Base-by-base conservation (phyloP, 345 rosid genomes). In the Xanthoceras sorbifolium region DNA sequence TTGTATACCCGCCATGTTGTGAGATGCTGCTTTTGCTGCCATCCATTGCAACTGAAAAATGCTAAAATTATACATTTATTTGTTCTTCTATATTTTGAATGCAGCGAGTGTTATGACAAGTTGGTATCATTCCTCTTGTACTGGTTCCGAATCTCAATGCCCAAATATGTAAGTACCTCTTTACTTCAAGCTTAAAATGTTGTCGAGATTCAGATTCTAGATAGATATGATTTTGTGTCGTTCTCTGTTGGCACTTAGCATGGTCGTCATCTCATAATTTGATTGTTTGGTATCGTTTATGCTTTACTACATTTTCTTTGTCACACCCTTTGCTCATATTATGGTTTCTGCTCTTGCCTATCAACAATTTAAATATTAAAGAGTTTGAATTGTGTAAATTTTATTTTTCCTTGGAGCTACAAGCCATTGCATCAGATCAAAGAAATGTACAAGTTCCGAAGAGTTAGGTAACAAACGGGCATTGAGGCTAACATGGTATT, bases 91-190 rank as follows among this genome's bases (percentile, higher is more conserved):
- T 77, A 22, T 70, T 66, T 60, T 64, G 28, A 48, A 80, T 81
- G 92, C 88, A 91, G 98, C 18, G 90, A 82, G 9, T 94, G 98
- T 81, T 87, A 87, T 48, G 92, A 90, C 71, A 91, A 89, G 76
- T 75, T 94, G 79, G 89, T 94, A 54, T 89, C 98, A 0, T 94
- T 91, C 76, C 89, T 94, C 42, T 54, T 94, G 68, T 95, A 92
- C 86, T 95, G 98, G 98, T 89, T 86, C 79, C 91, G 99, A 36
- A 64, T 93, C 81, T 60, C 95, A 36, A 63, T 85, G 75, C 95
- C 92, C 23, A 83, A 78, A 78, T 2, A 69, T 77, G 93, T 91
- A 79, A 86, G 93, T 77, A 18, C 6, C 64, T 32, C 42, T 65
- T n/a, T 9, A 48, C 61, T 57, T 76, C 20, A 59, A 50, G 54